These are phyloP conservation scores for Colletotrichum orchidophilum DNA, from an alignment of 2,329 filamentous ascomycete species.

Conservation along the genomic window DNA sequence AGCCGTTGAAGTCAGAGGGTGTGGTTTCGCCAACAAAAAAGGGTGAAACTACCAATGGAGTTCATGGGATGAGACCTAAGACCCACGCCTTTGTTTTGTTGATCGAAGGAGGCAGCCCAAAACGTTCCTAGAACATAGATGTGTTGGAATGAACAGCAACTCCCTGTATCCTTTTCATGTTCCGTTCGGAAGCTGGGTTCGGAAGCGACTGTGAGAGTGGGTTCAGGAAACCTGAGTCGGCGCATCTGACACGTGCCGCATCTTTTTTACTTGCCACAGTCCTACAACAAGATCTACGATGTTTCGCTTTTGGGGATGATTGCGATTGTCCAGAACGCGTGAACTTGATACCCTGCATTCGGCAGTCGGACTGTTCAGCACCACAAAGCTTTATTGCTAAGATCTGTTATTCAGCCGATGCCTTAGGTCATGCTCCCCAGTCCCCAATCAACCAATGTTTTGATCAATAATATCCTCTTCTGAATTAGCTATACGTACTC, in stretches of 20 bases:
- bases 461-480: too few relatives aligned
- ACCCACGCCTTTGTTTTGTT: not conserved
- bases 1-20: not conserved
- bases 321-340: too few relatives aligned
- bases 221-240: not conserved
- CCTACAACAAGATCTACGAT: not conserved
- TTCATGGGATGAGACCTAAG: not conserved
- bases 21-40: not conserved
- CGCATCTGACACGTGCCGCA: not conserved
- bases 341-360: too few relatives aligned
- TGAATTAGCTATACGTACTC: too few relatives aligned
- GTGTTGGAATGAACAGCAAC: not conserved
- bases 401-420: too few relatives aligned
- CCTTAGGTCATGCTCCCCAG: too few relatives aligned
- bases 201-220: not conserved
- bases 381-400: too few relatives aligned
- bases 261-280: not conserved
- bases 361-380: too few relatives aligned
- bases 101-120: not conserved
- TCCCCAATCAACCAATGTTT: too few relatives aligned
- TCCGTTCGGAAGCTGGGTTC: not conserved
- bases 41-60: not conserved
- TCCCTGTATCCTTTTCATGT: not conserved
- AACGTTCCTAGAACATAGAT: not conserved
- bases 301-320: not conserved